Evolutionary conservation across 2,329 filamentous ascomycete species (phyloP).

Genomic region (Alternaria hordeiaustralica): DNA sequence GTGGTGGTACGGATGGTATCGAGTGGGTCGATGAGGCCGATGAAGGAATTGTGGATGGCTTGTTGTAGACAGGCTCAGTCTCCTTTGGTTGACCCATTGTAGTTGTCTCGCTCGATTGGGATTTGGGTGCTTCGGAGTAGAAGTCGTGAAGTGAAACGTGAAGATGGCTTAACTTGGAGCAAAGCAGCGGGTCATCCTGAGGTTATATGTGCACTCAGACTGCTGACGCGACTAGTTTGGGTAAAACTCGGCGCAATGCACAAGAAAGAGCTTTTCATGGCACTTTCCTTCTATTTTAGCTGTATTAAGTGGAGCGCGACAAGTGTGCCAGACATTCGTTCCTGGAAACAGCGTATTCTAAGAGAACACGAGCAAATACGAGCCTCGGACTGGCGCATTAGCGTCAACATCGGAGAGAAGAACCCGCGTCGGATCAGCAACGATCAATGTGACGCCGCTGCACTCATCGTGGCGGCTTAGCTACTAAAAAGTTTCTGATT

Average conservation of each 20-base stretch:
- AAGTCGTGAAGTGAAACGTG: neutral
- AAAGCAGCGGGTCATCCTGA: neutral
- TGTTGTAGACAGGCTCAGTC: neutral
- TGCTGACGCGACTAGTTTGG: neutral
- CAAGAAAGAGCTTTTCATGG: neutral
- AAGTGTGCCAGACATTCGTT: neutral
- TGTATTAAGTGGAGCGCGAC: neutral
- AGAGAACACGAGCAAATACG: neutral
- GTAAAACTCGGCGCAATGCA: neutral
- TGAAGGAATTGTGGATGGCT: neutral
- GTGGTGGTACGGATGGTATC: constrained; percentile 22
- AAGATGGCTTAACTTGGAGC: neutral
- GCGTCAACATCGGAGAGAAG: neutral
- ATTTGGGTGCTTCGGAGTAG: accelerated
- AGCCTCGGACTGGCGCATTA: neutral
- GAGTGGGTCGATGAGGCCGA: neutral
- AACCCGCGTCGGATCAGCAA: neutral
- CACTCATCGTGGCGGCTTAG: neutral
- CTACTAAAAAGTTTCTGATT: neutral
- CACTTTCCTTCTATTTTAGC: neutral
- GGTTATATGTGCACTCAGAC: neutral
- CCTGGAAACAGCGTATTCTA: neutral
- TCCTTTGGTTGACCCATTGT: neutral
- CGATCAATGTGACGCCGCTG: neutral
- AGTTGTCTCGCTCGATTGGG: neutral